Base-by-base conservation (phyloP, 2,329 filamentous ascomycete genomes). In the Leptoxyphium fumago region DNA sequence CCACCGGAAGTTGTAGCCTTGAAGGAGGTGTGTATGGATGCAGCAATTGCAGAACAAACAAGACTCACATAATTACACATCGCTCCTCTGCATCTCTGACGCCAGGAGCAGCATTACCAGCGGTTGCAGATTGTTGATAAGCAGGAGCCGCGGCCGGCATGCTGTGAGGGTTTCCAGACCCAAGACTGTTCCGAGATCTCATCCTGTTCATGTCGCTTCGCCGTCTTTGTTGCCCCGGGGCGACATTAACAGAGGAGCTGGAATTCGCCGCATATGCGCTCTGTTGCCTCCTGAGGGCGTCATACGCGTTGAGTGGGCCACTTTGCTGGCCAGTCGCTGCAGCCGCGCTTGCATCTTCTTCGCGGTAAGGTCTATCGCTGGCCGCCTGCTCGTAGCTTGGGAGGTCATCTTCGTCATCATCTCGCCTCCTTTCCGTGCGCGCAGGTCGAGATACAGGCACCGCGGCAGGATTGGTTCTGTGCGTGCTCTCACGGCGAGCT, bases 351-450 rank as follows among this genome's bases (percentile, higher is more conserved):
- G 52, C 47, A 18, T 57, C 57, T 1, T 52, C 54, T 42, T 59
- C 58, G 17, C 60, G 48, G 49, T 79, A 80, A 2, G 68, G 68
- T n/a, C 69, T 68, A 38, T 69, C 68, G 11, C 64, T 70, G 0
- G 76, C 70, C 14, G 76, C 75, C 57, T 81, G 75, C 57, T 82
- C 79, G 53, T 83, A 83, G 0, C 72, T 71, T 4, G 79, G 79
- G 1, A 77, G 78, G 1, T 77, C 76, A 0, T 68, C 71, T 26
- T 77, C 70, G 18, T 73, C 68, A 11, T 58, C 58, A 29, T 54
- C 55, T 1, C 60, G 42, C 14, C 41, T 41, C 17, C 42, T 52
- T 15, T 32, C 14, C 45, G 36, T 30, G 38, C 39, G 14, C 26
- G 32, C 10, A 32, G 40, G 26, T 43, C 38, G 29, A 4, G 32